phyloP scores from a whole-genome alignment of 176 grass and related monocot species.

The Saccharum officinarum region DNA sequence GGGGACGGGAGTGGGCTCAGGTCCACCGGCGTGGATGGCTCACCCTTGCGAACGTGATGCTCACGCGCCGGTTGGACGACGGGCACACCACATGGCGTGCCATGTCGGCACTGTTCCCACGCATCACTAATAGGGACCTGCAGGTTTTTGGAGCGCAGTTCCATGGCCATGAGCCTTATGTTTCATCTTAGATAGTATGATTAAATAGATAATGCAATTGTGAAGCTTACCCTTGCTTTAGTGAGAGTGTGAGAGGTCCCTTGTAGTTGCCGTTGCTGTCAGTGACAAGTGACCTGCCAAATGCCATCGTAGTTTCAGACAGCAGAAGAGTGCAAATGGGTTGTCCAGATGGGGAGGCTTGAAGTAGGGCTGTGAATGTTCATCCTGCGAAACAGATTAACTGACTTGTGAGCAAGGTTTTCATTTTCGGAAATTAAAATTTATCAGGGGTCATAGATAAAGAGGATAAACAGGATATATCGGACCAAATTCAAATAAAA shows the following conservation, averaged over 20 bases:
- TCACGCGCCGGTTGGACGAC: slow-evolving; percentile 74
- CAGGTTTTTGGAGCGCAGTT: slow-evolving; percentile 1
- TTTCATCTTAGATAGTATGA: neutral
- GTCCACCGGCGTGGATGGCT: slow-evolving; percentile 56
- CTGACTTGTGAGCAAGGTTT: no score
- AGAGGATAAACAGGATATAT: no score
- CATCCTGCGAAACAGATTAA: slow-evolving; percentile 64
- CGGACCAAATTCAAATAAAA: no score
- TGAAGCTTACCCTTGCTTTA: slow-evolving; percentile 83
- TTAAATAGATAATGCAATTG: neutral
- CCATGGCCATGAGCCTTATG: neutral
- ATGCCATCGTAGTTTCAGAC: slow-evolving; percentile 83
- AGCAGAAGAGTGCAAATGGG: slow-evolving; percentile 90
- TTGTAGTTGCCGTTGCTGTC: slow-evolving; percentile 97
- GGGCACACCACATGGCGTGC: slow-evolving; percentile 88
- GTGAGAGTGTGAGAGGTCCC: slow-evolving; percentile 73
- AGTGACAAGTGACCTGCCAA: slow-evolving; percentile 84
- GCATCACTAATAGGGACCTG: slow-evolving; percentile 96
- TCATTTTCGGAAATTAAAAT: no score
- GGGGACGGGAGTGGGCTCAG: slow-evolving; percentile 59
- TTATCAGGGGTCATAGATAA: no score
- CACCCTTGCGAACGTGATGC: slow-evolving; percentile 80
- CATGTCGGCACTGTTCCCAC: slow-evolving; percentile 97
- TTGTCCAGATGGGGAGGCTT: slow-evolving; percentile 98
- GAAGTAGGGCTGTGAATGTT: slow-evolving; percentile 94